Base-by-base conservation (phyloP, 495 filamentous ascomycete genomes). In the Rhypophila decipiens region DNA sequence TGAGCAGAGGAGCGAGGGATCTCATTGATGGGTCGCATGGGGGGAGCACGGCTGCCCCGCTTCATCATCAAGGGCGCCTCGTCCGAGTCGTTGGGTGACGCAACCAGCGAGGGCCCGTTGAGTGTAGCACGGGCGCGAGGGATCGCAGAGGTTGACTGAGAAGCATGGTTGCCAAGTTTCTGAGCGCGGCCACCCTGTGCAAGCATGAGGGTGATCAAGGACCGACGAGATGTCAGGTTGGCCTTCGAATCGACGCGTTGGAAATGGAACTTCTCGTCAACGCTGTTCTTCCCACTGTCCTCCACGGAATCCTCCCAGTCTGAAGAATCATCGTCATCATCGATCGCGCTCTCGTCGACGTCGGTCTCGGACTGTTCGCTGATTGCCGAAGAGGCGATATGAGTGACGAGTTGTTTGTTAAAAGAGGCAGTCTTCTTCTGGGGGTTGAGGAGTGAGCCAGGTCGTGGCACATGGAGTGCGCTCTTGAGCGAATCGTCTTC, bases 301-400 rank as follows among this genome's bases (percentile, higher is more conserved):
- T 89, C 89, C n/a, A 85, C 79, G 7, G 89, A 93, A 53, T 96
- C 91, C 61, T 95, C 90, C 88, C 89, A 95, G 46, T 93, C 86
- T 2, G 75, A 88, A 21, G 85, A 86, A 39, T 90, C 87, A 36
- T 94, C 91, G 35, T 90, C 86, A 42, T 95, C 89, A 46, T 94
- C 88, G 39, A 89, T 89, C 20, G 86, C 86, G 53, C 85, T 87
- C 63, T 93, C 87, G 51, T 84, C 85, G 23, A 87, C 73, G 44
- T 79, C 75, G 4, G 80, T 83, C 52, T 87, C 86, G 39, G 89
- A 87, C 13, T 83, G 83, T 46, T 86, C 84, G 50, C 79, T 72
- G 44, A 79, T 76, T 24, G 70, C 73, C 4, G 75, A 73, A 12
- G 78, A 75, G 9, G 82, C 72, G 0, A 76, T 80, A 24, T 80